These are phyloP conservation scores for Tulasnella sp. DNA, from an alignment of 768 basidiomycete species.

Conservation along the genomic window DNA sequence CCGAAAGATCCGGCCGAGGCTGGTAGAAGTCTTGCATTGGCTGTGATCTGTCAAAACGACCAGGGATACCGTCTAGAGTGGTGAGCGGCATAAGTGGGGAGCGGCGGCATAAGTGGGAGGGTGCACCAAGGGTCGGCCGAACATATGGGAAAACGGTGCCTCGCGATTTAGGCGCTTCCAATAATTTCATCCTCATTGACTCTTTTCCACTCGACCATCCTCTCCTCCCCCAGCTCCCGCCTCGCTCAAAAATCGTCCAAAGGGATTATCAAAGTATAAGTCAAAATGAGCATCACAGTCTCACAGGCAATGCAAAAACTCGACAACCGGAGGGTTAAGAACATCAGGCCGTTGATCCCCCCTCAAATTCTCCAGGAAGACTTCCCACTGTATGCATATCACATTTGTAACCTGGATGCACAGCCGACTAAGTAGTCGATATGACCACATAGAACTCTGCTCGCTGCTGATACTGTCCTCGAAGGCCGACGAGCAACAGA, in stretches of 20 bases:
- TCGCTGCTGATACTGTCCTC: slow-evolving; percentile 79
- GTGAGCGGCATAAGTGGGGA: no score
- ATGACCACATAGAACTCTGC: slow-evolving; percentile 48
- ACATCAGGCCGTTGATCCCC: slow-evolving; percentile 81
- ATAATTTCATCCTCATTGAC: neutral
- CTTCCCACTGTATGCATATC: slow-evolving; percentile 57
- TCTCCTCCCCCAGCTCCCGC: neutral
- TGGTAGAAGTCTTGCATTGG: no score
- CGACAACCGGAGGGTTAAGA: slow-evolving; percentile 81
- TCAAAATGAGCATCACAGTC: slow-evolving; percentile 39
- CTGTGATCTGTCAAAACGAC: no score
- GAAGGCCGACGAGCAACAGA: slow-evolving; percentile 75
- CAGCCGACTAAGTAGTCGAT: neutral
- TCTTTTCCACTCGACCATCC: neutral
- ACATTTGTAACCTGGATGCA: neutral
- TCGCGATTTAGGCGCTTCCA: neutral
- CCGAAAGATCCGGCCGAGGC: no score
- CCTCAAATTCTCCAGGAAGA: slow-evolving; percentile 94
- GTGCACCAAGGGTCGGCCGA: neutral
- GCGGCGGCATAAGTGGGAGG: no score
- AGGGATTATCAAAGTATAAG: no score
- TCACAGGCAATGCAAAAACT: slow-evolving; percentile 71
- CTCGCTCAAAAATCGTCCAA: neutral
- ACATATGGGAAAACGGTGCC: neutral
- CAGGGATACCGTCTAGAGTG: no score